Evolutionary conservation across 179 eudicot species (phyloP), one percentile per base, ranked within the genome.

Genomic region (Patellifolia procumbens): DNA sequence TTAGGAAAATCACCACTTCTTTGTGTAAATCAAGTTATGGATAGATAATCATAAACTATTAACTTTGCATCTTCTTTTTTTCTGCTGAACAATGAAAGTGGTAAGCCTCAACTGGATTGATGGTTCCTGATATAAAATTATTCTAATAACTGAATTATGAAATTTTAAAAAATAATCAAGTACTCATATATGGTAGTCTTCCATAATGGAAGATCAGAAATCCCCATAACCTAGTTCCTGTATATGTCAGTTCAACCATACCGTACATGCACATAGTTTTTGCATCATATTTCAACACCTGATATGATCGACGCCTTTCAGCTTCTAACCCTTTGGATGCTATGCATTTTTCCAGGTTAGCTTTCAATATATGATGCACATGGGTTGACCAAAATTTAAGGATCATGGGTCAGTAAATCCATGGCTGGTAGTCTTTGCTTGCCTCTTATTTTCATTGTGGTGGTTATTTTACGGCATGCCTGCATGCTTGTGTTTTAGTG

Each of bases 161-260:
- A 37, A 37, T 37, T 6, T 37, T 37, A 37, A 37, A 37, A 37
- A 6, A 37, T 37, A 37, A 37, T 37, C 6, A 37, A 37, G 4
- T 37, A 37, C 6, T 2, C 6, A 37, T 2, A 37, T 37, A 37
- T 37, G 6, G 42, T 37, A 37, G 42, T 77, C 67, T 77, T 77
- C 75, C 84, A 31, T 73, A 51, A 60, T 73, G 55, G 64, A 79
- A 65, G 49, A 71, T 58, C 39, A 46, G 39, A 66, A 82, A 70
- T 19, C 77, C 85, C 82, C 79, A 82, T 79, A 81, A 82, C 73
- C 61, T 34, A 62, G 68, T 46, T 73, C 70, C 69, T 15, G n/a
- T n/a, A n/a, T 58, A 37, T 76, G 62, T 43, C 70, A 72, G 65
- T 65, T 58, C 52, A 71, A 65, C 68, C 62, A 76, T 46, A 53